Conservation (phyloP, 2,329 filamentous ascomycete genomes). For the Xylariaceae sp. region DNA sequence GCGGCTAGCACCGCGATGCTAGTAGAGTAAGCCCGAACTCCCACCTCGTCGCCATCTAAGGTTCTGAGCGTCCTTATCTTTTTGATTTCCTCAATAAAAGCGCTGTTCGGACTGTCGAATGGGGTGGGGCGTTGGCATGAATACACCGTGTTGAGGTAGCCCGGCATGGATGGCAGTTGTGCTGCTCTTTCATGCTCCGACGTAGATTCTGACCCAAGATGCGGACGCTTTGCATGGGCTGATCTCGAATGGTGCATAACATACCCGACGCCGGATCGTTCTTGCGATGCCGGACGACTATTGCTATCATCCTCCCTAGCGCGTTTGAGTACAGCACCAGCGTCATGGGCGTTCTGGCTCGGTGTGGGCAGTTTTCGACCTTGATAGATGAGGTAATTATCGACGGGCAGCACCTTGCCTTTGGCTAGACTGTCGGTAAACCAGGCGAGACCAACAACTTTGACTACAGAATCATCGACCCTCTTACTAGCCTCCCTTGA, state of each 20-base stretch:
- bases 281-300: slow-evolving; percentile 17
- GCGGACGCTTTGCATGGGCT: slow-evolving; percentile 35
- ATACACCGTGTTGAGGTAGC: slow-evolving; percentile 62
- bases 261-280: neutral
- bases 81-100: slow-evolving; percentile 69
- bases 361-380: slow-evolving; percentile 36
- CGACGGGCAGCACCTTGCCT: slow-evolving; percentile 43
- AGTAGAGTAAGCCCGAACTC: slow-evolving; percentile 80
- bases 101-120: slow-evolving; percentile 63
- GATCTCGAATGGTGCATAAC: slow-evolving; percentile 21
- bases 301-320: slow-evolving; percentile 25
- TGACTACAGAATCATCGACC: slow-evolving; percentile 35
- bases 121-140: slow-evolving; percentile 78
- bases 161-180: slow-evolving; percentile 61
- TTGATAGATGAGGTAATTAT: slow-evolving; percentile 52
- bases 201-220: slow-evolving; percentile 65
- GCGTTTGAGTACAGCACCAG: slow-evolving; percentile 33
- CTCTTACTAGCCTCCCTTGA: neutral
- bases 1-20: slow-evolving; percentile 79
- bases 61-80: slow-evolving; percentile 69
- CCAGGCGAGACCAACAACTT: slow-evolving; percentile 58
- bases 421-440: slow-evolving; percentile 49
- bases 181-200: slow-evolving; percentile 65
- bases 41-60: slow-evolving; percentile 71
- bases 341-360: slow-evolving; percentile 16